Percentiles rank a stretch among this genome's conserved stretches.
Evolutionary conservation across 2,329 filamentous ascomycete genomes (phyloP).

Genomic region (Fusarium tjaetaba): DNA sequence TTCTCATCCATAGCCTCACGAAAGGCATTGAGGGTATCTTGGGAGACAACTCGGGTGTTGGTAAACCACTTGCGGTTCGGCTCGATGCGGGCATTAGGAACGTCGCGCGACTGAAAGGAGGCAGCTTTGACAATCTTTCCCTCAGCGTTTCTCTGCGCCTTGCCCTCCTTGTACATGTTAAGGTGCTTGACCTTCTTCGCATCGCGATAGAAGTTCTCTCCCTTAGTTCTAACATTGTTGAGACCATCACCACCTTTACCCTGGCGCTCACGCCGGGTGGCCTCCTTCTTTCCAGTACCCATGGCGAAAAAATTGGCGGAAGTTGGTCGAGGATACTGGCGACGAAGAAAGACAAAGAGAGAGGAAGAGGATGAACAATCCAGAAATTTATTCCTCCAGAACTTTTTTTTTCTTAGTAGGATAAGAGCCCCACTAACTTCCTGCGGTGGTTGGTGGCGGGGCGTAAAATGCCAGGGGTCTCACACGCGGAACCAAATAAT

Average conservation of each 20-base stretch:
- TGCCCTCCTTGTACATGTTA: conserved; percentile 91
- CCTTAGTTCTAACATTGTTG: conserved; percentile 91
- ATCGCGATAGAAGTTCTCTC: conserved; percentile 94
- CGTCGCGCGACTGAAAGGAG: conserved; percentile 82
- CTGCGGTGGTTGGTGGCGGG: conserved; percentile 40
- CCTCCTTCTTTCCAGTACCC: conserved; percentile 94
- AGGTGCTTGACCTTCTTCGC: conserved; percentile 90
- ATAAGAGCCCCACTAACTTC: conserved; percentile 39
- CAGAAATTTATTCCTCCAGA: conserved; percentile 42
- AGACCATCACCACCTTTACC: conserved; percentile 88
- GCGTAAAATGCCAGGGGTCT: conserved; percentile 14
- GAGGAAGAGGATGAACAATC: conserved; percentile 32
- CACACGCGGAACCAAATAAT: conserved; percentile 36
- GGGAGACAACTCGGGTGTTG: conserved; percentile 89
- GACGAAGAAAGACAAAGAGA: conserved; percentile 25
- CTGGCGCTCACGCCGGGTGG: conserved; percentile 81
- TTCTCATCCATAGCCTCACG: conserved; percentile 92
- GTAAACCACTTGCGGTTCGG: conserved; percentile 98
- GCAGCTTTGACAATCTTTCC: conserved; percentile 89
- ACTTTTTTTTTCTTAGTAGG: conserved; percentile 40
- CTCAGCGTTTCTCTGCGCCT: conserved; percentile 80
- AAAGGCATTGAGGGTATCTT: conserved; percentile 87
- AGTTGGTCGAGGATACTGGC: conserved; percentile 36
- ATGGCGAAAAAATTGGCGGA: conserved; percentile 58
- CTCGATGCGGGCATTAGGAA: conserved; percentile 87